Evolutionary conservation across 768 basidiomycete species (phyloP).

Genomic region (Mrakia frigida): DNA sequence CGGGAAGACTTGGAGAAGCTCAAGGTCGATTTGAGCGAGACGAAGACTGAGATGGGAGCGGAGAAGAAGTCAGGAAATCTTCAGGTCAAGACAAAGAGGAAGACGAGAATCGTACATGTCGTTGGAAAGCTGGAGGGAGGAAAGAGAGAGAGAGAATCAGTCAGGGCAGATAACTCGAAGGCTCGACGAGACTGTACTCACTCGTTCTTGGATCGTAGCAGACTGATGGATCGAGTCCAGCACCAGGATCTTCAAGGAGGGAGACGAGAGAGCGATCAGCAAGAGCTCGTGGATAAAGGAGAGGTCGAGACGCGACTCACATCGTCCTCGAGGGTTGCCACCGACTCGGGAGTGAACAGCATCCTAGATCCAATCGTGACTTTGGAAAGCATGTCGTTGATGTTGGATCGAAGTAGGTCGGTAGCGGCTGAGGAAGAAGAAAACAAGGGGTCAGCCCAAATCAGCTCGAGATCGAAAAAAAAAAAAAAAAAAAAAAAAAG

Average conservation of each 20-base stretch:
- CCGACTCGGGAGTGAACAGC: background rate
- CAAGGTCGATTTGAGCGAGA: conserved; percentile 15
- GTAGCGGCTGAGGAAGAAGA: background rate
- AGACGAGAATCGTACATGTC: background rate
- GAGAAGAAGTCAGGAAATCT: background rate
- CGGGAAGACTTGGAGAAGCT: background rate
- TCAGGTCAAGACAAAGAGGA: background rate
- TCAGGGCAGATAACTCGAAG: background rate
- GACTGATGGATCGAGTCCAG: conserved; percentile 22
- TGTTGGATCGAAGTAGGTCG: conserved; percentile 9
- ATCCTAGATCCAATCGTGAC: conserved; percentile 1
- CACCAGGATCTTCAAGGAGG: conserved; percentile 7
- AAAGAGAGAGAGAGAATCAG: background rate
- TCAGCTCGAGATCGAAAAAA: background rate
- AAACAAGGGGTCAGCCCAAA: background rate
- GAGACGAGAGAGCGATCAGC: background rate
- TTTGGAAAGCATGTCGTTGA: conserved; percentile 15
- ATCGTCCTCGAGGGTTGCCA: conserved; percentile 6
- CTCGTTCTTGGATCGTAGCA: conserved; percentile 6
- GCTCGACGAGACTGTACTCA: background rate
- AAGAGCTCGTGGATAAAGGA: no score
- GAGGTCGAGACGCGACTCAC: background rate
- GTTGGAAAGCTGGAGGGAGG: background rate
- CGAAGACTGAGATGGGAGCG: background rate
- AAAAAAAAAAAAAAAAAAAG: no score